Base-by-base conservation (phyloP, 129 eudicot species). In the Tanacetum coccineum region DNA sequence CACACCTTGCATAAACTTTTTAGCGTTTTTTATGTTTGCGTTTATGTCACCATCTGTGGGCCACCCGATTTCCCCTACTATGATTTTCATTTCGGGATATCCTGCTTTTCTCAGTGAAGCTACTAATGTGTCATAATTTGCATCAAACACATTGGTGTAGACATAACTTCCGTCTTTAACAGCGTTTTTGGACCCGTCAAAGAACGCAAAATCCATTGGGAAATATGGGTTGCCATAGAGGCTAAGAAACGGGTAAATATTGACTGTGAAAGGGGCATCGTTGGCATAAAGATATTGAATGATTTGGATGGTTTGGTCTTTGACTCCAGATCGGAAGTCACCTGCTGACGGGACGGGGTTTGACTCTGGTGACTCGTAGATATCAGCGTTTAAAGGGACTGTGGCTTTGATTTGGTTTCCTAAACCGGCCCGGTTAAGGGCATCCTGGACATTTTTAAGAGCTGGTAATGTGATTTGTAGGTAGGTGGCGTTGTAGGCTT, bases 291-390 rank as follows among this genome's bases (percentile, higher is more conserved):
- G 84, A 64, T 74, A 85, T 32, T 82, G 88, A 63, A 88, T 13
- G 42, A 91, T 82, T 69, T 85, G 78, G 21, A 87, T 74, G 0
- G 90, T 76, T 3, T 82, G 73, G 40, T 88, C 96, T 7, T 87
- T 83, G 67, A 88, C 67, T 50, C 85, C 91, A 0, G 87, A 81
- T 39, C 98, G 64, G 80, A 91, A 91, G 61, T 91, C 98, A 1
- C 98, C 98, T 7, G 95, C 88, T 0, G 98, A 91, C 4, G 98
- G 98, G n/a, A 87, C 87, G 0, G 88, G 98, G 64, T 87, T 87
- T 0, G 87, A 77, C 0, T 64, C 95, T 3, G 98, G 96, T 15
- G 98, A 83, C 82, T 73, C 66, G 91, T 91, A 91, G 70, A 85
- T 82, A 64, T 91, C 98, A n/a, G 98, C 98, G 46, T 86, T 91